Percentiles rank a stretch among this genome's conserved stretches.
phyloP scores from a whole-genome alignment of 345 rosid genomes.

The Melaleuca quinquenervia region DNA sequence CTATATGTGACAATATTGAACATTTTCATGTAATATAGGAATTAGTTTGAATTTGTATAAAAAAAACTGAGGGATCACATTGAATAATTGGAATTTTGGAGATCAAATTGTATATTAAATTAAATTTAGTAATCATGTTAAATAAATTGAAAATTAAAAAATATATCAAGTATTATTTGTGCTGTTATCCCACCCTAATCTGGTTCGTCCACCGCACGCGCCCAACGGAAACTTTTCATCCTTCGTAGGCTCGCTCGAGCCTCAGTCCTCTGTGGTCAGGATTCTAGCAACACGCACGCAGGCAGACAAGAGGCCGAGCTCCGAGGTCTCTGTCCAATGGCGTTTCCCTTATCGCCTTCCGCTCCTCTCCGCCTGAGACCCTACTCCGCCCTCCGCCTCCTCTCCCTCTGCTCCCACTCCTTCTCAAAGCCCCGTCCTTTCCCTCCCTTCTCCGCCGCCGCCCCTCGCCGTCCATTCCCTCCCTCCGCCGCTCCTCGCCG shows the following conservation, averaged over 20 bases:
- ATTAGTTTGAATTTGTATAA: too few species aligned
- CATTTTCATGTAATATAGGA: too few species aligned
- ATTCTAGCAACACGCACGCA: neutral
- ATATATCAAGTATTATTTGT: too few species aligned
- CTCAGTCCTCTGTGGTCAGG: neutral
- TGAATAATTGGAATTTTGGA: too few species aligned
- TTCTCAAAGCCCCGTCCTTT: neutral
- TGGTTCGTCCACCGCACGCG: neutral
- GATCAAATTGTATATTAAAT: too few species aligned
- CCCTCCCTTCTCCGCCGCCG: conserved; percentile 10
- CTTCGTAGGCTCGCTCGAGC: neutral
- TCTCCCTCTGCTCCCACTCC: conserved; percentile 24
- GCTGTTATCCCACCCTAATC: neutral
- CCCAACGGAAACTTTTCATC: neutral
- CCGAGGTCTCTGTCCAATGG: conserved; percentile 5
- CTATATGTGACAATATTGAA: too few species aligned
- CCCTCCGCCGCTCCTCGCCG: conserved; percentile 4
- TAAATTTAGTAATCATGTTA: too few species aligned
- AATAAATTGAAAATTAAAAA: too few species aligned
- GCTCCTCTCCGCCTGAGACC: conserved; percentile 33
- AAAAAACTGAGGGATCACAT: too few species aligned
- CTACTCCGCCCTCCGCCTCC: conserved; percentile 29
- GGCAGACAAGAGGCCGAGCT: neutral
- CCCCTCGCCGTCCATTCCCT: neutral
- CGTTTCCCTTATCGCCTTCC: conserved; percentile 39